Base-by-base conservation (phyloP, 805 yeast species). In the Wickerhamia fluorescens region DNA sequence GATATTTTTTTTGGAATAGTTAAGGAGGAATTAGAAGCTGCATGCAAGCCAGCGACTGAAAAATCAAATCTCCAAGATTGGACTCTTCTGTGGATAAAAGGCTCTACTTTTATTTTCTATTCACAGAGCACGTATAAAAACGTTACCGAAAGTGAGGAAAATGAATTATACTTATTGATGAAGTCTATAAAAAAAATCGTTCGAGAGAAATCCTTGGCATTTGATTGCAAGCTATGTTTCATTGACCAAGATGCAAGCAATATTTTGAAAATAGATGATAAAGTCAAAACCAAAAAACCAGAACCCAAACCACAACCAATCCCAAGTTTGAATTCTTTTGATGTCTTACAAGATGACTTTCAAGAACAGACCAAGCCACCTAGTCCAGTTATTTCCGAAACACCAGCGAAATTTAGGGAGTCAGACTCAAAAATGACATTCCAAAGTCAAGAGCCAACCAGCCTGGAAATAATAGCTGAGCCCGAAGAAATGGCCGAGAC, bases 1-100 rank as follows among this genome's bases (percentile, higher is more conserved):
- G 76, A 73, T 31, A 59, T 73, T 3, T 68, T 70, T 21, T 58
- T 68, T 28, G 84, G 83, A 1, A 60, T 70, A 2, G 66, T 75
- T 0, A 55, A 53, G 29, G 66, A 63, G 6, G 69, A 65, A 12
- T 38, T 77, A 7, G 67, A 61, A 27, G 42, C 34, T 0, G 44
- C 51, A 7, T 46, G 68, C 11, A 25, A 16, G 9, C 38, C 38
- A 3, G 26, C 49, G 7, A 42, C 54, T 13, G 50, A 51, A 8
- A 23, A 36, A 10, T 54, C 43, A 32, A 47, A 33, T 4, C 25
- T 53, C 3, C 38, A 35, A 6, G 48, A 50, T 6, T 50, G 59
- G 2, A 39, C 36, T 4, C 30, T 71, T n/a, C 57, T 54, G 24
- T 64, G 71, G 68, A 40, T 63, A 21, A 51, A 49, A 14, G 71